Conservation (phyloP, 352 stramenopile genomes). For the Globisporangium okanoganense region DNA sequence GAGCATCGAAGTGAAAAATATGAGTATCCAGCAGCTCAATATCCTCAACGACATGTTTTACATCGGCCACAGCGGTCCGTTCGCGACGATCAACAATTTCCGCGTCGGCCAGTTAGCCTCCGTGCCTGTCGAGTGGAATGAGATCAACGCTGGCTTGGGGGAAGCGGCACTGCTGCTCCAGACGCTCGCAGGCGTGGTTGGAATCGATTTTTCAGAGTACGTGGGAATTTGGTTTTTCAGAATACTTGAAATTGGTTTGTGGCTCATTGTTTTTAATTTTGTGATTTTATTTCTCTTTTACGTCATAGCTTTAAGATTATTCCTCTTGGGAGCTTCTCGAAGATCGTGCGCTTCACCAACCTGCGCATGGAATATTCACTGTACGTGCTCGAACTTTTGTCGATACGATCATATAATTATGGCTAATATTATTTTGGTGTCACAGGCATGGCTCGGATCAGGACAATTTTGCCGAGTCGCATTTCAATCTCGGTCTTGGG, state of each 20-base stretch:
- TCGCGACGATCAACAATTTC: slow-evolving; percentile 86
- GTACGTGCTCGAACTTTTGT: slow-evolving; percentile 28
- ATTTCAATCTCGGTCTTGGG: slow-evolving; percentile 82
- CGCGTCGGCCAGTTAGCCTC: slow-evolving; percentile 59
- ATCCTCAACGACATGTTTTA: slow-evolving; percentile 73
- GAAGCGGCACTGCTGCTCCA: slow-evolving; percentile 69
- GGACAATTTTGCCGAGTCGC: slow-evolving; percentile 80
- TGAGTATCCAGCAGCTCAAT: slow-evolving; percentile 46
- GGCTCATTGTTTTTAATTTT: not conserved
- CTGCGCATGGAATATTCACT: slow-evolving; percentile 81
- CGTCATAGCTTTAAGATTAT: slow-evolving; percentile 82
- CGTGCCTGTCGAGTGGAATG: slow-evolving; percentile 78
- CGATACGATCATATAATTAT: not conserved
- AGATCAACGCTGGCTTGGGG: slow-evolving; percentile 83
- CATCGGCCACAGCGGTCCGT: slow-evolving; percentile 66
- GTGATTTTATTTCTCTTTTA: too few relatives aligned
- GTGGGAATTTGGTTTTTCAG: slow-evolving; percentile 21
- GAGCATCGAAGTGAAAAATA: slow-evolving; percentile 45
- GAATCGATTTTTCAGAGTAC: slow-evolving; percentile 65
- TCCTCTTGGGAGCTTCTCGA: slow-evolving; percentile 83
- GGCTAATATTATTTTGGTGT: slow-evolving; percentile 18
- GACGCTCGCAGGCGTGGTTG: slow-evolving; percentile 53
- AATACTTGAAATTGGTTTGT: slow-evolving; percentile 3
- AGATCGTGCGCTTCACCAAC: slow-evolving; percentile 75
- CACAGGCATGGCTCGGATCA: slow-evolving; percentile 83